These are phyloP conservation scores for Vaucheria bursata DNA, from an alignment of 352 stramenopile species.

Conservation along the genomic window DNA sequence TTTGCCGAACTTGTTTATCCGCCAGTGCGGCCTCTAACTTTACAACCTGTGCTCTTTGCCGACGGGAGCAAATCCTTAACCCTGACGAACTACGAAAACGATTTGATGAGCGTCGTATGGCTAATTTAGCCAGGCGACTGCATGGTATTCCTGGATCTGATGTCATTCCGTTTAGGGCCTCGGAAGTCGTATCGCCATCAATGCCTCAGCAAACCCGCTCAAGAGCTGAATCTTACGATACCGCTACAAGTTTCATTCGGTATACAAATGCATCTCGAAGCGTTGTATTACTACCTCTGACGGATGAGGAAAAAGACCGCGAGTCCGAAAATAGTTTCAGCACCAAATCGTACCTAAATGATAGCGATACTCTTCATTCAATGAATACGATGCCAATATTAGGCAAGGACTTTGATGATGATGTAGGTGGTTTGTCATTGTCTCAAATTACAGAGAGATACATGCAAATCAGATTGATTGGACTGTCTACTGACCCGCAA, in stretches of 20 bases:
- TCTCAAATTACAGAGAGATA: background rate
- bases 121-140: conserved; percentile 36
- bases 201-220: background rate
- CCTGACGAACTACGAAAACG: conserved; percentile 36
- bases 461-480: background rate
- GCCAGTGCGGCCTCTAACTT: conserved; percentile 41
- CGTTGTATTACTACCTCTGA: background rate
- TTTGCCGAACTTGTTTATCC: conserved; percentile 39
- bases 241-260: background rate
- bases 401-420: background rate
- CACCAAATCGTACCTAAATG: too few species aligned
- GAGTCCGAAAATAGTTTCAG: background rate
- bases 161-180: background rate
- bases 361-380: background rate
- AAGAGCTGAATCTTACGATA: background rate
- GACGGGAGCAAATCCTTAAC: conserved; percentile 37
- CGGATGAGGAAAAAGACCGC: conserved; percentile 19
- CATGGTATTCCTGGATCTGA: background rate
- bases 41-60: conserved; percentile 46
- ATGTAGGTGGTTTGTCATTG: background rate
- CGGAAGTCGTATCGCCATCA: background rate
- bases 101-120: conserved; percentile 42
- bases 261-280: background rate
- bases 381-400: background rate
- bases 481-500: too few species aligned